Base-by-base conservation (phyloP, 2,329 filamentous ascomycete genomes). In the Aspergillus tamarii region DNA sequence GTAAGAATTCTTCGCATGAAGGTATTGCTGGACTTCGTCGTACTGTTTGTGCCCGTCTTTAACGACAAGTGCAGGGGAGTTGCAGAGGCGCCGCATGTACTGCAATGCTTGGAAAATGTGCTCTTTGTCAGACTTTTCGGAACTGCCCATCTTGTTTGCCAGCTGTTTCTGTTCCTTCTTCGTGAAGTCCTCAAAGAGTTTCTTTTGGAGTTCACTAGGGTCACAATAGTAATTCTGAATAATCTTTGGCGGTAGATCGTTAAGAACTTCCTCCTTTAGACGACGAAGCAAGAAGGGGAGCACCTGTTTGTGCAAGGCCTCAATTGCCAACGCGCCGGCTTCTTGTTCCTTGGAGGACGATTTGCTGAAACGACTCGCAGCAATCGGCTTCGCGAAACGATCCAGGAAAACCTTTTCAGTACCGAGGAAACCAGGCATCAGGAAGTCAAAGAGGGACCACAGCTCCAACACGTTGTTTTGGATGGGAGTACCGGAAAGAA, bases 161-260 rank as follows among this genome's bases (percentile, higher is more conserved):
- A 99, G 86, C 67, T 92, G 91, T 79, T 93, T 96, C 73, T 93
- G 90, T 76, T 99, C 94, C 70, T 93, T 96, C 84, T 91, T 96
- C 26, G 89, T 91, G 76, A 99, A 99, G 75, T 98, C 94, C 52
- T 98, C 95, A 72, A 99, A 99, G 0, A 99, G 86, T 76, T 92
- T 96, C 82, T 90, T 91, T 78, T 99, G 95, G 58, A 99, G 83
- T 62, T 99, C 95, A 72, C 93, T 97, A 21, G 97, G 89, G 74
- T 99, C 95, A 78, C 95, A 99, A 81, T 99, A 99, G 82, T 99
- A 99, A 78, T 99, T 99, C 77, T 99, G 95, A 58, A 99, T 83
- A 72, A 99, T 99, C 88, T 99, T 99, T 9, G 95, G 95, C 2
- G 95, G 95, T 10, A 99, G 84, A 73, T 99, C 95, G 70, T 99